A percentile compares a stretch with the other conserved stretches of the same genome.
Conservation (phyloP, 495 filamentous ascomycete genomes). For the Xanthoparmelia taractica region DNA sequence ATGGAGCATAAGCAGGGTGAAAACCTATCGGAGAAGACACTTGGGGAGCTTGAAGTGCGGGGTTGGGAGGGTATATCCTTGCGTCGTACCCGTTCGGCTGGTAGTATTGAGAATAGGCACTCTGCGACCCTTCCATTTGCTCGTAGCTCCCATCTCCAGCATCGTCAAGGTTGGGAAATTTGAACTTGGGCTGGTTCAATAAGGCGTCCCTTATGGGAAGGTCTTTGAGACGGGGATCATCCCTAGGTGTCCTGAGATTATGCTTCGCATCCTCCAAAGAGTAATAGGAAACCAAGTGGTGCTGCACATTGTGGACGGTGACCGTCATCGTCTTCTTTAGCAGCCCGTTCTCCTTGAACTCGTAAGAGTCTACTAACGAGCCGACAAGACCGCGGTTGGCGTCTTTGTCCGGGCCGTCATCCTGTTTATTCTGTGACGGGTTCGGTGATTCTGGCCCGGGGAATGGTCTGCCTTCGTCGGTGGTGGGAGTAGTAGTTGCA, state of each 20-base stretch:
- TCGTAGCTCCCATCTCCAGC: constrained; percentile 35
- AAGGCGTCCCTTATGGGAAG: constrained; percentile 52
- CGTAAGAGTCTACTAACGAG: constrained; percentile 78
- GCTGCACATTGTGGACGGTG: constrained; percentile 56
- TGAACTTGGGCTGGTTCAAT: constrained; percentile 61
- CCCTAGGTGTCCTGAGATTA: constrained; percentile 52
- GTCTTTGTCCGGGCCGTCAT: constrained; percentile 41
- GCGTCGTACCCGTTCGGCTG: constrained; percentile 14
- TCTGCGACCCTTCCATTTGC: constrained; percentile 38
- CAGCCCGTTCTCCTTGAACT: constrained; percentile 74
- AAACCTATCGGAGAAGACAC: constrained; percentile 9
- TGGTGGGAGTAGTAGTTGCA: constrained; percentile 29
- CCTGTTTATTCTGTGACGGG: constrained; percentile 36
- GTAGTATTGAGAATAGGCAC: constrained; percentile 27
- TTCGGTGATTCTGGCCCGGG: constrained; percentile 38
- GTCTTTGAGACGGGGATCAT: constrained; percentile 47
- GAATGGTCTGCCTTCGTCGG: constrained; percentile 40
- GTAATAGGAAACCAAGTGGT: constrained; percentile 88
- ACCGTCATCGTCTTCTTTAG: constrained; percentile 92
- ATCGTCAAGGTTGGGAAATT: constrained; percentile 56
- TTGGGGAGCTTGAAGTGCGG: constrained; percentile 9
- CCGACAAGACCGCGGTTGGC: constrained; percentile 66
- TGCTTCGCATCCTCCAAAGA: constrained; percentile 62
- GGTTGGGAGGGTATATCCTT: constrained; percentile 14
- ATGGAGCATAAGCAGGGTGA: constrained; percentile 18